Evolutionary conservation across 176 grass and related monocot genomes (phyloP).

Genomic region (Juncus inflexus): DNA sequence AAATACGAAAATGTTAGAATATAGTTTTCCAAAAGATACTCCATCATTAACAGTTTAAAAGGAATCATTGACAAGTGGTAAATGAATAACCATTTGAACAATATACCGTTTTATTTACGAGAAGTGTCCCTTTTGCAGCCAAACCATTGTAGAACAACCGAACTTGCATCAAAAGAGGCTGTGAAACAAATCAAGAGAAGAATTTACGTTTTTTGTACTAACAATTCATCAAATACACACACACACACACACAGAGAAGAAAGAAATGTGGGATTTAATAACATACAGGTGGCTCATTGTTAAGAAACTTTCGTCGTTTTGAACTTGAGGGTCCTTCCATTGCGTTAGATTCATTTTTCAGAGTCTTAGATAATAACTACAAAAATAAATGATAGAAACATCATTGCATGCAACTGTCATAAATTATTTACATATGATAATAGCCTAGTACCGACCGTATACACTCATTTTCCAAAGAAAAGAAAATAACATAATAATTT

Average conservation of each 20-base stretch:
- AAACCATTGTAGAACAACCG: constrained; percentile 64
- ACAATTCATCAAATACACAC: neutral
- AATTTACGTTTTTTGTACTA: neutral
- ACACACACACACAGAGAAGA: neutral
- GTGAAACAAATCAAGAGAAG: neutral
- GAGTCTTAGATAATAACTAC: neutral
- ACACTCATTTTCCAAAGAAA: too few relatives aligned
- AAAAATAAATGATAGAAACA: too few relatives aligned
- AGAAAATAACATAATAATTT: too few relatives aligned
- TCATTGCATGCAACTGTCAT: too few relatives aligned
- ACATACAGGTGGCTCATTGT: constrained; percentile 27
- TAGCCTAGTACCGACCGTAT: too few relatives aligned
- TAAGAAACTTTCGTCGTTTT: constrained; percentile 9
- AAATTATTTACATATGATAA: too few relatives aligned
- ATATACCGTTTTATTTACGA: constrained; percentile 53
- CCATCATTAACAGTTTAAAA: too few relatives aligned
- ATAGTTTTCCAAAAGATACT: too few relatives aligned
- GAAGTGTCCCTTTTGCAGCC: constrained; percentile 67
- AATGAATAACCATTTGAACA: neutral
- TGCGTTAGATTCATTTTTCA: neutral
- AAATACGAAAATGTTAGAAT: neutral
- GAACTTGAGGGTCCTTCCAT: neutral
- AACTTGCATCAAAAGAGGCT: constrained; percentile 85
- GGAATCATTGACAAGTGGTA: too few relatives aligned
- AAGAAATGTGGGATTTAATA: neutral